These are phyloP conservation scores for Nelumbo lutea DNA, from an alignment of 164 flowering plant species.

Conservation along the genomic window DNA sequence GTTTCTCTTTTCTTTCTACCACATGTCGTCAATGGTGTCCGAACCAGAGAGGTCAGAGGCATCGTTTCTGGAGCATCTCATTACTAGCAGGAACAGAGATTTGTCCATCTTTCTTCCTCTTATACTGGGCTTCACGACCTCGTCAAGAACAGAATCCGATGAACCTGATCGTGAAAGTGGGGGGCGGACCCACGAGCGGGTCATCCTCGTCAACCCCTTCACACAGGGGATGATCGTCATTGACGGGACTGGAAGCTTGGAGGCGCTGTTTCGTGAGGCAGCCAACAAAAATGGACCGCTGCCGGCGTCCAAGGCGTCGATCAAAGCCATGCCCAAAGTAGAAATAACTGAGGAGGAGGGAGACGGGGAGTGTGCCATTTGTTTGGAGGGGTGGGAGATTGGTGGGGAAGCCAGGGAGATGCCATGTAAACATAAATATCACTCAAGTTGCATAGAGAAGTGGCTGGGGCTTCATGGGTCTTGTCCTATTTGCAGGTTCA, in stretches of 20 bases:
- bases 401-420: constrained; percentile 53
- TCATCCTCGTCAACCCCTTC: constrained; percentile 59
- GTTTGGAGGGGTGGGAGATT: constrained; percentile 54
- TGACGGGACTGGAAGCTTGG: constrained; percentile 31
- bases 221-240: constrained; percentile 60
- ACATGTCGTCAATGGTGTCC: constrained; percentile 32
- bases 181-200: constrained; percentile 23
- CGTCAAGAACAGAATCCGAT: constrained; percentile 5
- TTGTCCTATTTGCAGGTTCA: constrained; percentile 74
- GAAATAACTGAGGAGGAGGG: constrained; percentile 25
- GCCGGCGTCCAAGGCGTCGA: constrained; percentile 66
- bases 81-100: constrained; percentile 46
- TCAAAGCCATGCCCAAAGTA: constrained; percentile 55
- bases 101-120: constrained; percentile 49
- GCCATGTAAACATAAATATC: constrained; percentile 77
- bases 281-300: constrained; percentile 38
- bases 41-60: constrained; percentile 27
- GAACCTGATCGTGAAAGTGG: constrained; percentile 24
- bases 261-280: constrained; percentile 27
- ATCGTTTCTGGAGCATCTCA: constrained; percentile 36
- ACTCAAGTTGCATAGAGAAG: constrained; percentile 54
- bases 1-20: not conserved
- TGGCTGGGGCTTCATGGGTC: constrained; percentile 77
- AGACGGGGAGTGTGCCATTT: constrained; percentile 52
- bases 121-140: constrained; percentile 33